These are phyloP conservation scores for Ophiosphaerella narmari DNA, from an alignment of 2,329 filamentous ascomycete species.

Conservation along the genomic window DNA sequence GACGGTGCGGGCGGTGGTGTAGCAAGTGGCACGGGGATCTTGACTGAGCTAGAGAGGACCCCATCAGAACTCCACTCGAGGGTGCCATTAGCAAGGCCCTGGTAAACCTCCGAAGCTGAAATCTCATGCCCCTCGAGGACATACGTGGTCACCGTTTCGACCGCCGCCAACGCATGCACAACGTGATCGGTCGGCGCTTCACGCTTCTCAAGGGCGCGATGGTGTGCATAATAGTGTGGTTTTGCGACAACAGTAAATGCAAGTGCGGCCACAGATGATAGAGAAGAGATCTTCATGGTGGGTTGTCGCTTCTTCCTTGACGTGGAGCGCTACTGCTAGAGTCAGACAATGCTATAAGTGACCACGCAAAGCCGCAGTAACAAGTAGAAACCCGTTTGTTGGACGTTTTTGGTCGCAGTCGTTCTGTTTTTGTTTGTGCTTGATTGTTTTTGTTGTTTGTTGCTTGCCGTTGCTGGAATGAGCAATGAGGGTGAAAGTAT, in stretches of 20 bases:
- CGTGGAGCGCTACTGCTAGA: background rate
- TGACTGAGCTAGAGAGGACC: constrained; percentile 44
- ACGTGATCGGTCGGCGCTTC: constrained; percentile 53
- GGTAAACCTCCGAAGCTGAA: constrained; percentile 66
- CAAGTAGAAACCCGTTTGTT: background rate
- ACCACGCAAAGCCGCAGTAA: too few relatives aligned
- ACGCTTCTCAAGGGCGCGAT: constrained; percentile 58
- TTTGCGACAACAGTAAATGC: constrained; percentile 60
- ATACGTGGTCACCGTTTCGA: constrained; percentile 71
- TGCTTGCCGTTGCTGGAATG: constrained; percentile 18
- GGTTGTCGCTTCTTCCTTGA: constrained; percentile 5
- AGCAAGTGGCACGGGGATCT: constrained; percentile 13
- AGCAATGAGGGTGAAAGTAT: constrained; percentile 26
- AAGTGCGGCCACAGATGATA: constrained; percentile 46
- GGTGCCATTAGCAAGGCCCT: constrained; percentile 72
- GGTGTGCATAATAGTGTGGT: constrained; percentile 62
- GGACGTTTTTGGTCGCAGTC: background rate
- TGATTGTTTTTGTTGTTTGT: constrained; percentile 10
- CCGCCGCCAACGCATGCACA: constrained; percentile 57
- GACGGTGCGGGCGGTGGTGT: constrained; percentile 21
- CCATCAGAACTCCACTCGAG: constrained; percentile 68
- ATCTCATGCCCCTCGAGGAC: constrained; percentile 69
- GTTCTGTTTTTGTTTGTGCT: constrained; percentile 5
- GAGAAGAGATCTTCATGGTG: constrained; percentile 44
- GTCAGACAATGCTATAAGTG: background rate